Percentiles rank a stretch among this genome's conserved stretches.
Evolutionary conservation across 176 grass and related monocot genomes (phyloP).

Genomic region (Aegilops umbellulata): DNA sequence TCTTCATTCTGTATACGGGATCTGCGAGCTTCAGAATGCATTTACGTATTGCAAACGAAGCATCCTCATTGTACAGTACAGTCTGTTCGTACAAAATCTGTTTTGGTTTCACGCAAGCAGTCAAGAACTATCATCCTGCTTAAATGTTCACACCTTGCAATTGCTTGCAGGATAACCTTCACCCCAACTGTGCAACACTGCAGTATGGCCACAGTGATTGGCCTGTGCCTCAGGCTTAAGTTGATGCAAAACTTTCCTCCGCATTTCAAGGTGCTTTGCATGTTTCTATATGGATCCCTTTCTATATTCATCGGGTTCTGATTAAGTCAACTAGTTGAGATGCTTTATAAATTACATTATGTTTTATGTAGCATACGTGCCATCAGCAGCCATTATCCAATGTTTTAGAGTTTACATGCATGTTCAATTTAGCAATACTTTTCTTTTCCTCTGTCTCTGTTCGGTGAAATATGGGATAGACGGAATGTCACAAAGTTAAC

Average conservation of each 20-base stretch:
- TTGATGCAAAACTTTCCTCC: slow-evolving; percentile 88
- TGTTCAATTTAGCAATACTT: not conserved
- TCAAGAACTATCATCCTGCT: not conserved
- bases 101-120: not conserved
- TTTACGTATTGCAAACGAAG: not conserved
- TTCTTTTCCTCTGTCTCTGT: not conserved
- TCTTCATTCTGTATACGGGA: not conserved
- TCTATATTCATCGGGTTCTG: not conserved
- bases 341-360: not conserved
- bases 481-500: not conserved
- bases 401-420: not conserved
- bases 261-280: slow-evolving; percentile 77
- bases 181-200: slow-evolving; percentile 98
- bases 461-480: not conserved
- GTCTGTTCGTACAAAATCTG: not conserved
- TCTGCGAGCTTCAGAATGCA: not conserved
- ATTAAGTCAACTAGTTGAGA: not conserved
- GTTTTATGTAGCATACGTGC: not conserved
- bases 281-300: slow-evolving; percentile 9
- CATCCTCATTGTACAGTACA: not conserved
- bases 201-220: slow-evolving; percentile 95
- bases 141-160: slow-evolving; percentile 7
- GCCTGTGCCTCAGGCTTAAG: slow-evolving; percentile 88
- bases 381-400: not conserved
- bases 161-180: slow-evolving; percentile 90